Evolutionary conservation across 331 rosid species (phyloP).

Genomic region (Spiraea crenata): DNA sequence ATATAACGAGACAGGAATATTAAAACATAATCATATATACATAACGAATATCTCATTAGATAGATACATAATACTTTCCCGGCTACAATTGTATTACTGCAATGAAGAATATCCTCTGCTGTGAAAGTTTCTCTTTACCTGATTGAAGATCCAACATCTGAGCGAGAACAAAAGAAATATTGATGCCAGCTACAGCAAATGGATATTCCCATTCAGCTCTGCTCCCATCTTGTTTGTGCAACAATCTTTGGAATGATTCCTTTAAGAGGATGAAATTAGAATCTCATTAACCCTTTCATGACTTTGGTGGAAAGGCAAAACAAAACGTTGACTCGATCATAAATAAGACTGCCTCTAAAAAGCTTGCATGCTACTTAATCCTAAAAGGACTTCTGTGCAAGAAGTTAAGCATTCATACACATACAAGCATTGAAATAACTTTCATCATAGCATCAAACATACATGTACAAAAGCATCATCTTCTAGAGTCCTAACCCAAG

Average conservation of each 20-base stretch:
- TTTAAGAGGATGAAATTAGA: slow-evolving; percentile 29
- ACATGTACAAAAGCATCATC: not conserved
- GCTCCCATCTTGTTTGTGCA: slow-evolving; percentile 75
- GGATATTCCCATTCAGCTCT: slow-evolving; percentile 99
- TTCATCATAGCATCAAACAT: not conserved
- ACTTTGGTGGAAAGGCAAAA: not conserved
- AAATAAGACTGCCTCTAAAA: not conserved
- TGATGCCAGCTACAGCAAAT: slow-evolving; percentile 94
- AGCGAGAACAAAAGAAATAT: slow-evolving; percentile 78
- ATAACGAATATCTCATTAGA: not conserved
- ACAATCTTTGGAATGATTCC: slow-evolving; percentile 81
- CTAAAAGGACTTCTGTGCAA: too few relatives aligned
- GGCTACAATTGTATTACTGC: not conserved
- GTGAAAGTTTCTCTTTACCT: slow-evolving; percentile 39
- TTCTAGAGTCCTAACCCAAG: not conserved
- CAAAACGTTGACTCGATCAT: not conserved
- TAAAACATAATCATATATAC: too few relatives aligned
- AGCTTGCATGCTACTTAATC: not conserved
- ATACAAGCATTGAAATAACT: not conserved
- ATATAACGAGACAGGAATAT: not conserved
- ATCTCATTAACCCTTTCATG: not conserved
- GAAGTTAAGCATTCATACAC: not conserved
- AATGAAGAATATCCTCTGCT: not conserved
- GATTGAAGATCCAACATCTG: slow-evolving; percentile 88
- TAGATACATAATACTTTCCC: not conserved